Percentiles rank a stretch among this genome's conserved stretches.
Evolutionary conservation across 495 filamentous ascomycete species (phyloP).

Genomic region (Aspergillus saccharolyticus): DNA sequence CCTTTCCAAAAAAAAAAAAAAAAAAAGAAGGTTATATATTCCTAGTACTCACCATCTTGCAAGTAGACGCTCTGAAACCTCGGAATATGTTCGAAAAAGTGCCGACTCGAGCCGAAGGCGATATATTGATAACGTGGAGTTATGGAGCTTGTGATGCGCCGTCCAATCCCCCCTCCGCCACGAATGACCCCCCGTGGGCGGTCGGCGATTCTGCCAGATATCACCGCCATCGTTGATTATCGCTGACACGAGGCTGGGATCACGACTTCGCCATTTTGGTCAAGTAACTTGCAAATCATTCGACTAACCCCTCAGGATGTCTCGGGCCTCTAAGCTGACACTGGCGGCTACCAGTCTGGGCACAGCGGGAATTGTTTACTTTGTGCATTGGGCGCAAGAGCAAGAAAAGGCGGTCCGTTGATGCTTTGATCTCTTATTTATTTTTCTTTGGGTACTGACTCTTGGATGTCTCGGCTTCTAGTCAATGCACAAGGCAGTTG

Average conservation of each 20-base stretch:
- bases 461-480: not conserved
- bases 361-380: conserved; percentile 68
- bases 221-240: conserved; percentile 32
- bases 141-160: conserved; percentile 31
- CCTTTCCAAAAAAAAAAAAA: no score
- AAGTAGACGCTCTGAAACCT: conserved; percentile 11
- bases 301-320: conserved; percentile 55
- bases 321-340: conserved; percentile 80
- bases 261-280: conserved; percentile 1
- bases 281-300: not conserved
- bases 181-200: conserved; percentile 36
- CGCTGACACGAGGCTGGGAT: conserved; percentile 21
- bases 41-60: conserved; percentile 34
- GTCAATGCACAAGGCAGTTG: conserved; percentile 88
- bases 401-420: conserved; percentile 73
- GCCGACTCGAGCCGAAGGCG: not conserved
- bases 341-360: conserved; percentile 70
- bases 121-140: conserved; percentile 20
- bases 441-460: conserved; percentile 8
- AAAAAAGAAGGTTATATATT: not conserved
- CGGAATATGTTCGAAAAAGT: not conserved
- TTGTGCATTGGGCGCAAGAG: conserved; percentile 85
- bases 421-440: not conserved
- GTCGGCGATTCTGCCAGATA: conserved; percentile 30
- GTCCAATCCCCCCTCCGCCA: conserved; percentile 30